These are phyloP conservation scores for Diplotaxis tenuifolia DNA, from an alignment of 345 rosid species.

Conservation along the genomic window DNA sequence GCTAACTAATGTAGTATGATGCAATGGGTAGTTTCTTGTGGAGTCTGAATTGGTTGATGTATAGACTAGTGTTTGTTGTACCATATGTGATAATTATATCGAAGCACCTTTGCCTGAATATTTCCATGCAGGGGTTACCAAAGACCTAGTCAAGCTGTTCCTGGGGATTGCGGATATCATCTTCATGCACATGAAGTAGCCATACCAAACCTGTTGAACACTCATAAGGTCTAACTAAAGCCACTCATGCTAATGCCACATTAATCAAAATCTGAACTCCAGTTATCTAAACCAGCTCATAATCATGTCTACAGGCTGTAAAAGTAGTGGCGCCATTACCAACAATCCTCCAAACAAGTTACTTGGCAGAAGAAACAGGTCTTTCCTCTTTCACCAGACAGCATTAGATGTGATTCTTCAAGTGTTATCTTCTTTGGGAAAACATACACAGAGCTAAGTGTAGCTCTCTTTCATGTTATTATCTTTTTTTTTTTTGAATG, in stretches of 20 bases:
- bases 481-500: too few species aligned
- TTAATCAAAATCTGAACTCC: background rate
- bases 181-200: slow-evolving; percentile 74
- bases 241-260: background rate
- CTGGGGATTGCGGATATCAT: slow-evolving; percentile 85
- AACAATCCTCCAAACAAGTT: slow-evolving; percentile 45
- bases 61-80: background rate
- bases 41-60: background rate
- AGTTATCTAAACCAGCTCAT: background rate
- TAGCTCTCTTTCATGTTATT: slow-evolving; percentile 27
- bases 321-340: slow-evolving; percentile 63
- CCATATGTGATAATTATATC: background rate
- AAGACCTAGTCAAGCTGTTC: slow-evolving; percentile 66
- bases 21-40: background rate
- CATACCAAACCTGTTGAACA: slow-evolving; percentile 52
- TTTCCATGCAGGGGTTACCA: slow-evolving; percentile 58
- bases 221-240: slow-evolving; percentile 50
- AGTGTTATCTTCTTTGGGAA: slow-evolving; percentile 15
- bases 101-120: slow-evolving; percentile 1
- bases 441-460: slow-evolving; percentile 21
- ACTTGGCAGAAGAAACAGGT: slow-evolving; percentile 30
- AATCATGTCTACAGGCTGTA: slow-evolving; percentile 43
- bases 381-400: slow-evolving; percentile 4
- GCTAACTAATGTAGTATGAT: background rate
- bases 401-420: background rate